Conservation (phyloP, 2,329 filamentous ascomycete species). For the Chrysosporium keratinophilum region DNA sequence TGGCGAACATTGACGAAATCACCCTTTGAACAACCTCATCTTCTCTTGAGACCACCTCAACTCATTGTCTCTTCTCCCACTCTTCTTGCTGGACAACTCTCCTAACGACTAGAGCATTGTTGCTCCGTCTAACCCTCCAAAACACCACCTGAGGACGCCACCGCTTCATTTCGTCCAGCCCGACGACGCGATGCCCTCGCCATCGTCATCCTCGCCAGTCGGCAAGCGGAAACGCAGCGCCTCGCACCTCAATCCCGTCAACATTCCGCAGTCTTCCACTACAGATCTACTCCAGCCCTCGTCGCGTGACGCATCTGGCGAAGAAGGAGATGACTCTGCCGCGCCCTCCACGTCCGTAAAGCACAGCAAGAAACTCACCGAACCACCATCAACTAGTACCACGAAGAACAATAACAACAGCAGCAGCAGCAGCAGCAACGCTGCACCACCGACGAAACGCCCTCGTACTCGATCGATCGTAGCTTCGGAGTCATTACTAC, state of each 20-base stretch:
- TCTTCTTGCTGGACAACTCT: too few species aligned
- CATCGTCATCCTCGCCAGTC: slow-evolving; percentile 52
- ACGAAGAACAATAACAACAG: too few species aligned
- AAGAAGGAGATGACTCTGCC: slow-evolving; percentile 67
- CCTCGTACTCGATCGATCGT: slow-evolving; percentile 49
- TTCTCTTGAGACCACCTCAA: background rate
- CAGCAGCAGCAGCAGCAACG: slow-evolving; percentile 15
- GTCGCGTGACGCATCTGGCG: slow-evolving; percentile 70
- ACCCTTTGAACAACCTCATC: background rate
- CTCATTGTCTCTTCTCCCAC: too few species aligned
- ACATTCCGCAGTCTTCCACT: slow-evolving; percentile 42
- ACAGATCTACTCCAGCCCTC: slow-evolving; percentile 59
- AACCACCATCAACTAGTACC: slow-evolving; percentile 32
- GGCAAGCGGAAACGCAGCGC: slow-evolving; percentile 69
- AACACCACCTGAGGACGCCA: background rate
- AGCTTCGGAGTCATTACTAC: slow-evolving; percentile 14
- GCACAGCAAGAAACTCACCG: slow-evolving; percentile 46
- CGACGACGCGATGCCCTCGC: slow-evolving; percentile 36
- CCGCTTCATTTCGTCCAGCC: background rate
- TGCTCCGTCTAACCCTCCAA: background rate
- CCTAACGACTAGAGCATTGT: too few species aligned
- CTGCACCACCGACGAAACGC: slow-evolving; percentile 59
- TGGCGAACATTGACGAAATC: too few species aligned
- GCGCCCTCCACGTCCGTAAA: slow-evolving; percentile 42
- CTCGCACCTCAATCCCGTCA: slow-evolving; percentile 31